A percentile compares a stretch with the other conserved stretches of the same genome.
phyloP scores from a whole-genome alignment of 1,139 yeast species.

The Zhuliangozyma parablackwelliae region DNA sequence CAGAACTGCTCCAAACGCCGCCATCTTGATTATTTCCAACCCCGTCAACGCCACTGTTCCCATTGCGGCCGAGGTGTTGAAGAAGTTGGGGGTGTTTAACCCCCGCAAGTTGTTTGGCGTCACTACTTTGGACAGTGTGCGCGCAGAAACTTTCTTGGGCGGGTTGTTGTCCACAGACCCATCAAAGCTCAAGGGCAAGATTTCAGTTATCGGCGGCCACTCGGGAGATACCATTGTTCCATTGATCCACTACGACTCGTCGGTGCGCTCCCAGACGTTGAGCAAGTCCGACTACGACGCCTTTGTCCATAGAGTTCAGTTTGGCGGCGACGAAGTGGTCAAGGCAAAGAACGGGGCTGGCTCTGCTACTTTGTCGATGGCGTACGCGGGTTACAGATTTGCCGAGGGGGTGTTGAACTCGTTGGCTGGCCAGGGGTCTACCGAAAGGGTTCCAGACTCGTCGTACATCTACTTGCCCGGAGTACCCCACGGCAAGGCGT shows the following conservation, averaged over 20 bases:
- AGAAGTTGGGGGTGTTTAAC: slow-evolving; percentile 56
- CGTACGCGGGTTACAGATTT: slow-evolving; percentile 69
- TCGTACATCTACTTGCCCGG: slow-evolving; percentile 60
- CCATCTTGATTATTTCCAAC: slow-evolving; percentile 64
- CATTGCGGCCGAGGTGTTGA: slow-evolving; percentile 67
- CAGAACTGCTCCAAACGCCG: slow-evolving; percentile 56
- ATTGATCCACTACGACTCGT: slow-evolving; percentile 24
- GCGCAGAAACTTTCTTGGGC: slow-evolving; percentile 64
- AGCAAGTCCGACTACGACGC: slow-evolving; percentile 28
- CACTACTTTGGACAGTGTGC: slow-evolving; percentile 65
- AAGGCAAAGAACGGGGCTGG: slow-evolving; percentile 76
- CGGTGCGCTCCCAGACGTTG: slow-evolving; percentile 26
- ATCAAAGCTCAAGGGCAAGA: slow-evolving; percentile 39
- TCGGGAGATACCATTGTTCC: slow-evolving; percentile 78
- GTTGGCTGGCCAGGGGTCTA: slow-evolving; percentile 14
- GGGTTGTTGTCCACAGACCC: slow-evolving; percentile 36
- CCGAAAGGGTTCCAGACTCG: slow-evolving; percentile 41
- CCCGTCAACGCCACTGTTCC: slow-evolving; percentile 78
- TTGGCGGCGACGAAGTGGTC: slow-evolving; percentile 78
- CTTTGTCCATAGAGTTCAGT: slow-evolving; percentile 61
- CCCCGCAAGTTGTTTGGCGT: slow-evolving; percentile 68
- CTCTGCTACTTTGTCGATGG: slow-evolving; percentile 76
- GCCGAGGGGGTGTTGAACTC: slow-evolving; percentile 50
- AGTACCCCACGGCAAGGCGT: slow-evolving; percentile 45
- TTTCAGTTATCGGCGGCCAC: slow-evolving; percentile 71